Conservation (phyloP, 1,139 yeast genomes). For the Debaryomyces sp. region DNA sequence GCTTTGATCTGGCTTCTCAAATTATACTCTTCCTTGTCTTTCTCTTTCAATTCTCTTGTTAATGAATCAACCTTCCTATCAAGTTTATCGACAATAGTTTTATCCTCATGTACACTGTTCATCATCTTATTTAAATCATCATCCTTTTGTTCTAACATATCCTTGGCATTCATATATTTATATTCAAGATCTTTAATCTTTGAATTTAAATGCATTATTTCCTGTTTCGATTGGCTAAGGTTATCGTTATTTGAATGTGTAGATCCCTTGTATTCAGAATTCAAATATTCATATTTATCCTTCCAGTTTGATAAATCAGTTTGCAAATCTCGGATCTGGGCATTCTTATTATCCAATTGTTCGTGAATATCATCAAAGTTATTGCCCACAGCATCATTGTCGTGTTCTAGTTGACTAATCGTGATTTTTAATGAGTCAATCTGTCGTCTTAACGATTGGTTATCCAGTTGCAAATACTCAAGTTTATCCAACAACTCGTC, state of each 20-base stretch:
- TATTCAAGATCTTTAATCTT: conserved; percentile 10
- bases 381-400: conserved; percentile 8
- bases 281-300: conserved; percentile 9
- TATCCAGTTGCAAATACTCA: conserved; percentile 13
- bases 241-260: conserved; percentile 8
- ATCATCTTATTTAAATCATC: conserved; percentile 14
- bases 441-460: conserved; percentile 10
- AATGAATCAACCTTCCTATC: conserved; percentile 16
- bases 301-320: conserved; percentile 12
- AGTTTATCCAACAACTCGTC: conserved; percentile 12
- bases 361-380: conserved; percentile 6
- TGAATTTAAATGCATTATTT: conserved; percentile 11
- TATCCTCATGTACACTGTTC: conserved; percentile 6
- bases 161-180: conserved; percentile 15
- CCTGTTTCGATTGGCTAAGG: conserved; percentile 11
- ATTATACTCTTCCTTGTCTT: conserved; percentile 23
- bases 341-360: conserved; percentile 5
- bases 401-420: conserved; percentile 4
- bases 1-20: conserved; percentile 28
- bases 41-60: conserved; percentile 22
- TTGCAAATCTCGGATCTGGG: conserved; percentile 4
- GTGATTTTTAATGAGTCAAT: conserved; percentile 5
- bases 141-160: conserved; percentile 16
- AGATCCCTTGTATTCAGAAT: conserved; percentile 10
- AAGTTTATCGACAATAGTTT: conserved; percentile 10